These are phyloP conservation scores for Sclerotinia glacialis DNA, from an alignment of 2,329 filamentous ascomycete species.

Conservation along the genomic window DNA sequence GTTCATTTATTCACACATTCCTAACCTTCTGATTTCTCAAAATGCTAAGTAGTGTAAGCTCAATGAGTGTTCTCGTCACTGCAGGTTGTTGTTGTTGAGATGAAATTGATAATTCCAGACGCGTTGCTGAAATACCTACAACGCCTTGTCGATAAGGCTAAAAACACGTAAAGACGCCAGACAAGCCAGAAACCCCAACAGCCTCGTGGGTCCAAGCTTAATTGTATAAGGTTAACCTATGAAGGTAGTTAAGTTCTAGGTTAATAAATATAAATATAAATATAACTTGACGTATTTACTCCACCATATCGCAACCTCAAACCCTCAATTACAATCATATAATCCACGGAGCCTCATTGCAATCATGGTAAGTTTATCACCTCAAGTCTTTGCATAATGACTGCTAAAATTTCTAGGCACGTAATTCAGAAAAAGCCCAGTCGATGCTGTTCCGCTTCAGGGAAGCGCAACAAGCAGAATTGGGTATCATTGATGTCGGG, in stretches of 20 bases:
- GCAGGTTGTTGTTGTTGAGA: constrained; percentile 33
- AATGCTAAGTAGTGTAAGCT: constrained; percentile 38
- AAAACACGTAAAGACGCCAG: no score
- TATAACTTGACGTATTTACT: background rate
- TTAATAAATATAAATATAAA: constrained; percentile 12
- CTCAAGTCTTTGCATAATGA: background rate
- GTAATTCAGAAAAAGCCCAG: constrained; percentile 97
- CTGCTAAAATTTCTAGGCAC: constrained; percentile 58
- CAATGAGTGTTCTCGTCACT: constrained; percentile 40
- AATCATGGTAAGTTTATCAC: constrained; percentile 35
- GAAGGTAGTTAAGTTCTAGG: no score
- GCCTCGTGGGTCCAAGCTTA: constrained; percentile 20
- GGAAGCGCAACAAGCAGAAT: constrained; percentile 91
- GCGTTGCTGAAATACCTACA: constrained; percentile 1
- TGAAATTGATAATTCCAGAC: background rate
- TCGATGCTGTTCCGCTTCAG: constrained; percentile 99
- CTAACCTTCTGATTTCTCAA: constrained; percentile 29
- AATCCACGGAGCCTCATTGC: constrained; percentile 15
- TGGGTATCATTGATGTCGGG: constrained; percentile 92
- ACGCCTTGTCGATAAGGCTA: constrained; percentile 8
- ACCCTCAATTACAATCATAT: background rate
- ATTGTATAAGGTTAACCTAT: background rate
- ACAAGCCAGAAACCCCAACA: no score
- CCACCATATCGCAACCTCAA: background rate
- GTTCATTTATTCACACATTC: constrained; percentile 40